Evolutionary conservation across 495 filamentous ascomycete species (phyloP).

Genomic region (Terfezia boudieri): DNA sequence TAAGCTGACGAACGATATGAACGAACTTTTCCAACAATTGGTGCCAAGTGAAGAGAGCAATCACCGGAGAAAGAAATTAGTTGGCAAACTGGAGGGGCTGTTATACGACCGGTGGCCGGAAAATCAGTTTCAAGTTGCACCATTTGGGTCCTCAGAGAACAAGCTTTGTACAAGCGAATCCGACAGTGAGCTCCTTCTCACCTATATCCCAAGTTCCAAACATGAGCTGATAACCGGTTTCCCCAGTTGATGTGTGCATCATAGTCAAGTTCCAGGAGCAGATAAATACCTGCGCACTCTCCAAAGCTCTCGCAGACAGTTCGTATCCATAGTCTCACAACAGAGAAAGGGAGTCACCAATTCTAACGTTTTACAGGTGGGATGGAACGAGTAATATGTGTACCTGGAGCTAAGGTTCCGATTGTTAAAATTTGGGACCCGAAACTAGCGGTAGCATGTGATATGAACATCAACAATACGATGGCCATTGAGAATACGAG

Average conservation of each 20-base stretch:
- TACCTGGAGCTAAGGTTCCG: slow-evolving; percentile 82
- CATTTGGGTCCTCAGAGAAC: slow-evolving; percentile 95
- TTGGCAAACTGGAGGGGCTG: slow-evolving; percentile 64
- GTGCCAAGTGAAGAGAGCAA: slow-evolving; percentile 64
- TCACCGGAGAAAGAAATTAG: slow-evolving; percentile 44
- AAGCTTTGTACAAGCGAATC: slow-evolving; percentile 88
- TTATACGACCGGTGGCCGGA: slow-evolving; percentile 84
- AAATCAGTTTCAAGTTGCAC: slow-evolving; percentile 66
- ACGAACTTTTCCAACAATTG: slow-evolving; percentile 61
- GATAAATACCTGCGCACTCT: neutral
- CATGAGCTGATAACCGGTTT: slow-evolving; percentile 12
- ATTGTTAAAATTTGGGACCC: slow-evolving; percentile 99
- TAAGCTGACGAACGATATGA: slow-evolving; percentile 59
- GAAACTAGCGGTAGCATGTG: slow-evolving; percentile 69
- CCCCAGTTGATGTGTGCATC: slow-evolving; percentile 84
- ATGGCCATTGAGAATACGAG: slow-evolving; percentile 84
- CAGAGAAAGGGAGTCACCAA: neutral
- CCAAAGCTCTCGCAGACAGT: neutral
- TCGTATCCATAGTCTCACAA: neutral
- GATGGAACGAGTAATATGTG: slow-evolving; percentile 87
- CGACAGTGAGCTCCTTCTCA: slow-evolving; percentile 43
- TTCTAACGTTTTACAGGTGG: slow-evolving; percentile 36
- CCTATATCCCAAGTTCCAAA: neutral
- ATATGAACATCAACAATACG: slow-evolving; percentile 98
- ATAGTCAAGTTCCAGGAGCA: slow-evolving; percentile 31